Conservation (phyloP, 164 flowering plant genomes). For the Tinospora cordifolia region DNA sequence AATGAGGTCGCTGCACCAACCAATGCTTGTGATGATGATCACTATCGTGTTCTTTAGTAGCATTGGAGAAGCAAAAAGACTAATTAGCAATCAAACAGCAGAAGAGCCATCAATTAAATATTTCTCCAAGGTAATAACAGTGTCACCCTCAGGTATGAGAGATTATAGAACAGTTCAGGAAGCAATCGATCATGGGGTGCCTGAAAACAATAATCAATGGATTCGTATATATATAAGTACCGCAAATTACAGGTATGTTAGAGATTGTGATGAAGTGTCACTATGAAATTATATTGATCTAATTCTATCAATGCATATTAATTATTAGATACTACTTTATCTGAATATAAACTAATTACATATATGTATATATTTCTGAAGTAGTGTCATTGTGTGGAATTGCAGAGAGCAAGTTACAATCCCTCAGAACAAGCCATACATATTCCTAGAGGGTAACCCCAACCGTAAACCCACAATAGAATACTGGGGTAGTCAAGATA, state of each 20-base stretch:
- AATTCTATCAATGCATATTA: too few relatives aligned
- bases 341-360: too few relatives aligned
- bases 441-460: conserved; percentile 3
- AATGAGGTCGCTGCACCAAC: too few relatives aligned
- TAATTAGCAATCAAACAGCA: too few relatives aligned
- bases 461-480: not conserved
- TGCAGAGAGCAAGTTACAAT: conserved; percentile 8
- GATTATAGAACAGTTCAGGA: conserved; percentile 22
- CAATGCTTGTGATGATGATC: too few relatives aligned
- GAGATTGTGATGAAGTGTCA: too few relatives aligned
- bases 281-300: too few relatives aligned
- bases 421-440: conserved; percentile 4
- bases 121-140: conserved; percentile 9
- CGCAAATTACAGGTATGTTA: too few relatives aligned
- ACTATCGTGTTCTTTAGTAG: too few relatives aligned
- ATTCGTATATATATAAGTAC: not conserved
- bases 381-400: not conserved
- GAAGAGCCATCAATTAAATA: too few relatives aligned
- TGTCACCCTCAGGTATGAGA: conserved; percentile 17
- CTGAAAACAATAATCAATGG: conserved; percentile 1
- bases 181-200: conserved; percentile 22
- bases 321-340: too few relatives aligned
- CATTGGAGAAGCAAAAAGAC: too few relatives aligned
- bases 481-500: not conserved
- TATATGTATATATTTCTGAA: not conserved